These are phyloP conservation scores for Periconia macrospinosa DNA, from an alignment of 2,329 filamentous ascomycete genomes.

Conservation along the genomic window DNA sequence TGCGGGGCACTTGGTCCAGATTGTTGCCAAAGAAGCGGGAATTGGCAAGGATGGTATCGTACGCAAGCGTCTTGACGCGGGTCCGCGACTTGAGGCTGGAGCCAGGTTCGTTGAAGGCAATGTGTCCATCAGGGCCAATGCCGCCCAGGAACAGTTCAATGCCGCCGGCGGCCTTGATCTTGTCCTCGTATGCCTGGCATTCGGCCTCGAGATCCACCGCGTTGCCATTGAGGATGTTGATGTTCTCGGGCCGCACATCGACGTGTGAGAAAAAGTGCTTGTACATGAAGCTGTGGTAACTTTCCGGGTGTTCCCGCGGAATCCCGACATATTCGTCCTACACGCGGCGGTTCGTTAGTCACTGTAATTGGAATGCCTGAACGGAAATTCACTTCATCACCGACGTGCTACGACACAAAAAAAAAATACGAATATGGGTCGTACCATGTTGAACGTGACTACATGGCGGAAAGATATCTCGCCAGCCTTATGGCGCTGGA, in stretches of 20 bases:
- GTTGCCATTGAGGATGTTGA: conserved; percentile 83
- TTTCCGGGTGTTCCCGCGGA: conserved; percentile 79
- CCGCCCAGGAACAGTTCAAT: conserved; percentile 86
- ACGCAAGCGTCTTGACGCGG: conserved; percentile 82
- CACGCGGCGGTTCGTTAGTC: not conserved
- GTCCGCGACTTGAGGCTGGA: conserved; percentile 77
- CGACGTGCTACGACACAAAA: no score
- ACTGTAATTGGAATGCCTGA: not conserved
- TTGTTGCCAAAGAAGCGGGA: conserved; percentile 81
- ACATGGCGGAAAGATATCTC: conserved; percentile 85
- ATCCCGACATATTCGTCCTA: conserved; percentile 86
- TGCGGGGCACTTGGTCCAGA: conserved; percentile 72
- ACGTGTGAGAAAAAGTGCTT: conserved; percentile 87
- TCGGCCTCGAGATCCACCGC: conserved; percentile 74
- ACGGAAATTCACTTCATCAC: no score
- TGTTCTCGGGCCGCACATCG: conserved; percentile 78
- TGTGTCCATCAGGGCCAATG: conserved; percentile 83
- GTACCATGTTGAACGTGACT: conserved; percentile 88
- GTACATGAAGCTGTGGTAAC: conserved; percentile 93
- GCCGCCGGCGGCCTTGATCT: conserved; percentile 72
- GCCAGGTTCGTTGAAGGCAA: conserved; percentile 89
- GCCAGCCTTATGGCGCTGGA: conserved; percentile 69
- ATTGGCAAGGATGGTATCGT: conserved; percentile 85
- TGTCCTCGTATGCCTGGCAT: conserved; percentile 77
- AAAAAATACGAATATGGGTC: conserved; percentile 11